Conservation (phyloP, 2,329 filamentous ascomycete genomes). For the Pyrenophora teres region DNA sequence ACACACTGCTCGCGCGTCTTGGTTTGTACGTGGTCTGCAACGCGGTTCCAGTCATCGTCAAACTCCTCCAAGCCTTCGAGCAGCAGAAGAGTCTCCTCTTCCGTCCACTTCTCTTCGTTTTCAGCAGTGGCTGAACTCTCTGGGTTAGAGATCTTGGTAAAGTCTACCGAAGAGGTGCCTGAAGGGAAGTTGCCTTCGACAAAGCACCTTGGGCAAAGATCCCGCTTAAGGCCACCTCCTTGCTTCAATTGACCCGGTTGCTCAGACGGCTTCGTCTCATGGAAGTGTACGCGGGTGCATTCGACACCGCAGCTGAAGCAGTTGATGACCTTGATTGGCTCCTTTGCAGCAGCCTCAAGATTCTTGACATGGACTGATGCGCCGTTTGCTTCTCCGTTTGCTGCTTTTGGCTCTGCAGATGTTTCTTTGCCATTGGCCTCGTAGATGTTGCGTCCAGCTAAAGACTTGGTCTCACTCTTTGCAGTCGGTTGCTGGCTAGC, state of each 20-base stretch:
- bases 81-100: conserved; percentile 84
- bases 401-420: conserved; percentile 63
- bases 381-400: conserved; percentile 73
- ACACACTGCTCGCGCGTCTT: conserved; percentile 95
- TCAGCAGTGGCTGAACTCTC: conserved; percentile 78
- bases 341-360: conserved; percentile 64
- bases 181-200: conserved; percentile 81
- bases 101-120: conserved; percentile 86
- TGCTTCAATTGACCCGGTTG: conserved; percentile 56
- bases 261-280: conserved; percentile 66
- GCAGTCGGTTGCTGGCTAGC: conserved; percentile 67
- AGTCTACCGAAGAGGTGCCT: conserved; percentile 79
- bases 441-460: conserved; percentile 93
- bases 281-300: conserved; percentile 74
- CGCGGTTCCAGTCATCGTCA: conserved; percentile 93
- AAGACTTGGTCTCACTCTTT: conserved; percentile 86
- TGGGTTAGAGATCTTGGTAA: conserved; percentile 88
- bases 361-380: conserved; percentile 65
- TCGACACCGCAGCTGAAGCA: conserved; percentile 93
- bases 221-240: conserved; percentile 70
- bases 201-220: conserved; percentile 90
- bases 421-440: conserved; percentile 88
- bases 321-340: conserved; percentile 69
- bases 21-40: conserved; percentile 89
- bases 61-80: conserved; percentile 91